Evolutionary conservation across 441 rosid genomes (phyloP).

Genomic region (Theobroma grandiflorum): DNA sequence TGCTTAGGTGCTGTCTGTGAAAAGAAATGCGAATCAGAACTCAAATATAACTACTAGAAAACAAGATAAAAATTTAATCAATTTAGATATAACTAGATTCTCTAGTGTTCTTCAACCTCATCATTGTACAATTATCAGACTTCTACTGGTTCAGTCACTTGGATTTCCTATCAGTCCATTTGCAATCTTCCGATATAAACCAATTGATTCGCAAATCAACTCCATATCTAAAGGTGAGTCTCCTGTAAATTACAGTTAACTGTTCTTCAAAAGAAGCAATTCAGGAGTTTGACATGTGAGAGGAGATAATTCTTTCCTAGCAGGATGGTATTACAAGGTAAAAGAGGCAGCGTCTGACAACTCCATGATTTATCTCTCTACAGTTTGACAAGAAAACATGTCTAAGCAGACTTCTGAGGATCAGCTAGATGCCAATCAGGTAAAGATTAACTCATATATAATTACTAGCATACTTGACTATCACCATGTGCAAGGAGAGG

Average conservation of each 20-base stretch:
- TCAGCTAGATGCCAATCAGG: neutral
- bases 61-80: neutral
- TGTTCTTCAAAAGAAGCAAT: neutral
- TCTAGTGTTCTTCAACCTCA: neutral
- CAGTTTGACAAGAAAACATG: neutral
- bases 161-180: slow-evolving; percentile 1
- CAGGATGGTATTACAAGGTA: neutral
- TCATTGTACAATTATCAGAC: neutral
- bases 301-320: neutral
- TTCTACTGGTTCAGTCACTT: neutral
- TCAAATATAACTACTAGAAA: neutral
- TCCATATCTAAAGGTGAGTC: neutral
- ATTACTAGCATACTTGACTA: neutral
- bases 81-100: neutral
- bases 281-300: slow-evolving; percentile 4
- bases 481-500: slow-evolving; percentile 7
- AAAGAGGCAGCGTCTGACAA: neutral
- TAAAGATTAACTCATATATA: neutral
- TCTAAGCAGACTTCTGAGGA: neutral
- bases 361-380: neutral
- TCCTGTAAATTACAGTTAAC: neutral
- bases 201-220: neutral
- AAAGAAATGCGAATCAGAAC: neutral
- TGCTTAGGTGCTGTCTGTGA: slow-evolving; percentile 93
- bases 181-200: neutral